Conservation (phyloP, 164 flowering plant genomes). For the Warburgia ugandensis region DNA sequence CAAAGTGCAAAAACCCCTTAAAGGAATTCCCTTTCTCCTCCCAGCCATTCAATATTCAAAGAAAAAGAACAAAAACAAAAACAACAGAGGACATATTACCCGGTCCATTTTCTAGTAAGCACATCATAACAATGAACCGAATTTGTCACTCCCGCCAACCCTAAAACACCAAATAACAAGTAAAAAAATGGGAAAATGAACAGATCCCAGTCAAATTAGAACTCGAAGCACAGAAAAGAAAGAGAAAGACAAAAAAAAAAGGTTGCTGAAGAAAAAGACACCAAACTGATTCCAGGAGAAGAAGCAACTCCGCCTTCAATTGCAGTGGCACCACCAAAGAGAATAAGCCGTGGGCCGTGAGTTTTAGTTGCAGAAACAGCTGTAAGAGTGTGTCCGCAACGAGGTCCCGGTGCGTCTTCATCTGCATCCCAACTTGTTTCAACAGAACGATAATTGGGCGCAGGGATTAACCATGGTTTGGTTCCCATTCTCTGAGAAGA, state of each 20-base stretch:
- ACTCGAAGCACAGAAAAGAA: not conserved
- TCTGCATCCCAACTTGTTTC: constrained; percentile 81
- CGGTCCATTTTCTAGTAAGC: constrained; percentile 84
- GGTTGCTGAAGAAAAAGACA: not conserved
- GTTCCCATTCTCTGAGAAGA: too few relatives aligned
- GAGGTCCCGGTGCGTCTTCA: constrained; percentile 95
- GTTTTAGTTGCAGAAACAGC: constrained; percentile 81
- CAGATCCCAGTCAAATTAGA: not conserved
- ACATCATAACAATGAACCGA: constrained; percentile 83
- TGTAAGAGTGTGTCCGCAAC: constrained; percentile 85
- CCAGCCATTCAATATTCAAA: not conserved
- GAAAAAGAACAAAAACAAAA: not conserved
- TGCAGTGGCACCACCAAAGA: constrained; percentile 97
- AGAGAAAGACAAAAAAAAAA: not conserved
- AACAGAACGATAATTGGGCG: constrained; percentile 62
- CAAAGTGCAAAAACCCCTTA: not conserved
- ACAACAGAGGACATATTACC: constrained; percentile 25
- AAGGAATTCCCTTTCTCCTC: not conserved
- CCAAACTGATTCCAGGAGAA: constrained; percentile 13
- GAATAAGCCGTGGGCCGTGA: constrained; percentile 86
- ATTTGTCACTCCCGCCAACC: constrained; percentile 92
- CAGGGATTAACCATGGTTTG: constrained; percentile 80
- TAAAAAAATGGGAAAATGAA: not conserved
- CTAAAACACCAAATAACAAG: constrained; percentile 24
- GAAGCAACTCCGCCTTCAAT: constrained; percentile 48